A percentile compares a stretch with the other conserved stretches of the same genome.
These are phyloP conservation scores for Excoecaria agallocha DNA, from an alignment of 345 rosid species.

Conservation along the genomic window DNA sequence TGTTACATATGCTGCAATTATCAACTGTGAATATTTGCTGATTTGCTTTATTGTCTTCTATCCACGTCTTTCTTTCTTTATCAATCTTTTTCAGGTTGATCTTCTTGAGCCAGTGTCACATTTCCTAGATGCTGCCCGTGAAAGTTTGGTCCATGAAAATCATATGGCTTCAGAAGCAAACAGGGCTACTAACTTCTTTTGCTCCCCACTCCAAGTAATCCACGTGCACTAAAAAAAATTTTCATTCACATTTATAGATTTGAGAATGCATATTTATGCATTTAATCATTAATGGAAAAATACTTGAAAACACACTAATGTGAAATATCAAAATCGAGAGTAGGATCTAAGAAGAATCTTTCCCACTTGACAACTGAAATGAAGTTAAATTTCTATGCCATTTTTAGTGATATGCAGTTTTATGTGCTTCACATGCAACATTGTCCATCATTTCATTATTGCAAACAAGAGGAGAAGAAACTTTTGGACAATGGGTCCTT, in stretches of 20 bases:
- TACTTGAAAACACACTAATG: not conserved
- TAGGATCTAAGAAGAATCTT: not conserved
- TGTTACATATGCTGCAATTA: not conserved
- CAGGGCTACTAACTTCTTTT: slow-evolving; percentile 68
- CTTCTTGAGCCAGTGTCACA: slow-evolving; percentile 95
- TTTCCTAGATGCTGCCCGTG: slow-evolving; percentile 79
- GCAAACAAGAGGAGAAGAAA: not conserved
- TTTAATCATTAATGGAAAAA: not conserved
- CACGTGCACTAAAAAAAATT: slow-evolving; percentile 6
- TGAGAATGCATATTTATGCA: not conserved
- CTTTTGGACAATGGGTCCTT: not conserved
- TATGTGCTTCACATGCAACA: not conserved
- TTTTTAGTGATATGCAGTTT: not conserved
- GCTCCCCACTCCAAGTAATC: slow-evolving; percentile 81
- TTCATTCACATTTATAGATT: not conserved
- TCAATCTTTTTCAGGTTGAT: slow-evolving; percentile 61
- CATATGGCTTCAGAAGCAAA: slow-evolving; percentile 43
- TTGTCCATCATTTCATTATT: not conserved
- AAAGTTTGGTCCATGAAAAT: slow-evolving; percentile 55
- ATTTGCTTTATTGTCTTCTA: not conserved
- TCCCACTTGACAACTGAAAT: not conserved
- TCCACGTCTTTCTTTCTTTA: not conserved
- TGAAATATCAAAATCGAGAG: not conserved
- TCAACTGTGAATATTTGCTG: not conserved
- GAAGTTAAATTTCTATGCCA: not conserved